phyloP scores from a whole-genome alignment of 2,329 filamentous ascomycete species.

The Penicillium sp. region DNA sequence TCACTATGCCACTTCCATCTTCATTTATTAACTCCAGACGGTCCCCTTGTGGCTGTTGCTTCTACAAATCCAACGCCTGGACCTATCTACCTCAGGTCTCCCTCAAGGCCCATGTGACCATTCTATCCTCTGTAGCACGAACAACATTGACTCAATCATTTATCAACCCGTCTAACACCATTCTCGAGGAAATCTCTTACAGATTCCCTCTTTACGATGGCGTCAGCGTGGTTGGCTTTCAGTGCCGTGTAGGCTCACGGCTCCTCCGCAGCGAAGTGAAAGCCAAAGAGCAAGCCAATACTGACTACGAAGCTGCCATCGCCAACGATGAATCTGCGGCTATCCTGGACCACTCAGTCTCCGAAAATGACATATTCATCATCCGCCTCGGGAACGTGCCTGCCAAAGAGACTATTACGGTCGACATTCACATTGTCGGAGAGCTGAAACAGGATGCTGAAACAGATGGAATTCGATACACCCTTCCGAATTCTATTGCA shows the following conservation, averaged over 20 bases:
- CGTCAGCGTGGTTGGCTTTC: constrained; percentile 62
- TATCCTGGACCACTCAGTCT: constrained; percentile 56
- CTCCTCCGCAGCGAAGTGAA: constrained; percentile 58
- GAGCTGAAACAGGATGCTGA: constrained; percentile 68
- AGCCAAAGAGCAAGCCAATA: constrained; percentile 56
- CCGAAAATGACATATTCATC: constrained; percentile 61
- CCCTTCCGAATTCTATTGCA: constrained; percentile 60
- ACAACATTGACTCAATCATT: constrained; percentile 57
- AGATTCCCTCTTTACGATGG: constrained; percentile 68
- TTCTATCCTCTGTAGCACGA: constrained; percentile 51
- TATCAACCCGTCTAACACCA: constrained; percentile 48
- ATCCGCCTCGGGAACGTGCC: constrained; percentile 64
- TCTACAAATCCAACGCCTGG: constrained; percentile 14
- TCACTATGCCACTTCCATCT: background rate
- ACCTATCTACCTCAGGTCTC: constrained; percentile 55
- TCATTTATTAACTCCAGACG: too few species aligned
- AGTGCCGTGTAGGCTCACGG: constrained; percentile 56
- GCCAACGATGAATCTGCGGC: constrained; percentile 56
- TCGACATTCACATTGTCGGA: constrained; percentile 61
- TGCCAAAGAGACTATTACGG: constrained; percentile 49
- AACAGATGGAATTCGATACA: constrained; percentile 62
- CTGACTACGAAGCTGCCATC: constrained; percentile 56
- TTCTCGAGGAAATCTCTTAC: constrained; percentile 55
- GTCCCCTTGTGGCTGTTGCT: constrained; percentile 5
- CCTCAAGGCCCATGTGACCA: constrained; percentile 55